A percentile compares a stretch with the other conserved stretches of the same genome.
phyloP scores from a whole-genome alignment of 2,329 filamentous ascomycete genomes.

The Hysterium pulicare region DNA sequence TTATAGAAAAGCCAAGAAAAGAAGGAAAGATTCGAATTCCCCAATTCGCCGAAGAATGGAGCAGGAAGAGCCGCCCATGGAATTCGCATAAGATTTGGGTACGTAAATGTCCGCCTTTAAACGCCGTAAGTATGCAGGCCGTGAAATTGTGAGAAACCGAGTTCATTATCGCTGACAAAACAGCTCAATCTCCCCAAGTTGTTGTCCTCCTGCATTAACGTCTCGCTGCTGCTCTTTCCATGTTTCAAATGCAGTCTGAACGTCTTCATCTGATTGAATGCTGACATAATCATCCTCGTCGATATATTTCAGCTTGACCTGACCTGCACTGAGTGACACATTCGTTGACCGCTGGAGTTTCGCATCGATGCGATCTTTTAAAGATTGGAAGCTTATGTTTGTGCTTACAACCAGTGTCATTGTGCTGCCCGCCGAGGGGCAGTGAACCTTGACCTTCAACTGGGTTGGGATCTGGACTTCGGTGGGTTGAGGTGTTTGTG shows the following conservation, averaged over 20 bases:
- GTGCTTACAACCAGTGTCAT: conserved; percentile 94
- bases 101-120: no score
- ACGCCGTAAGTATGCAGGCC: no score
- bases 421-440: conserved; percentile 72
- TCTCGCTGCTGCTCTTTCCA: conserved; percentile 76
- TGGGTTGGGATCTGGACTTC: conserved; percentile 60
- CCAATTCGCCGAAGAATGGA: conserved; percentile 18
- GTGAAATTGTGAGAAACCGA: neutral
- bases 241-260: conserved; percentile 91
- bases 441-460: conserved; percentile 93
- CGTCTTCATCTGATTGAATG: conserved; percentile 93
- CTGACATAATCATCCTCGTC: conserved; percentile 93
- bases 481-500: conserved; percentile 13
- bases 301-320: conserved; percentile 82
- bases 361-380: conserved; percentile 93
- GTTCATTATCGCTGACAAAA: conserved; percentile 33
- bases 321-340: conserved; percentile 76
- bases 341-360: conserved; percentile 85
- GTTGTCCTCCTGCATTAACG: conserved; percentile 57
- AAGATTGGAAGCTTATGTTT: conserved; percentile 89
- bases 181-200: conserved; percentile 80
- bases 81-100: conserved; percentile 11
- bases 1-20: conserved; percentile 1
- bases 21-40: conserved; percentile 9
- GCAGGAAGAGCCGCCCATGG: conserved; percentile 9